phyloP scores from a whole-genome alignment of 106 monocot species.

The Amphibolis antarctica region DNA sequence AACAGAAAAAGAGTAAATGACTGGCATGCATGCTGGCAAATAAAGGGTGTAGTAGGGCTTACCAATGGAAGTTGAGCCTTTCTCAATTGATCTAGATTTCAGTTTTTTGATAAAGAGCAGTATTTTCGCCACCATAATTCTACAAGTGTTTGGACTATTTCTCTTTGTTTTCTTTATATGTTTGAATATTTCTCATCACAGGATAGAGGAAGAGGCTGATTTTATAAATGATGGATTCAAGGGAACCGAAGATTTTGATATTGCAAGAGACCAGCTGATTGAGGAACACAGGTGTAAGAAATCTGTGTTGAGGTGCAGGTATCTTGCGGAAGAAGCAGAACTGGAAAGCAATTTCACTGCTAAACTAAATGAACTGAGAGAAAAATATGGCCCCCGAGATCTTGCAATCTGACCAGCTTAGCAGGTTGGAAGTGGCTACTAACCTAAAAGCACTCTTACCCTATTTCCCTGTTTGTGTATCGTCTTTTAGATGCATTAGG shows the following conservation, averaged over 20 bases:
- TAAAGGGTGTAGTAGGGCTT: no score
- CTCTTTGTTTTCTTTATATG: background rate
- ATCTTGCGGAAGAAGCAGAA: constrained; percentile 50
- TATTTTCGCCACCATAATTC: background rate
- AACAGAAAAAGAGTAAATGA: no score
- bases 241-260: constrained; percentile 47
- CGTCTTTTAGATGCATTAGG: no score
- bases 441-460: no score
- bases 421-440: no score
- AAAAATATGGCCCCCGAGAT: constrained; percentile 21
- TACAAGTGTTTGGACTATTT: background rate
- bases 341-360: constrained; percentile 54
- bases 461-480: no score
- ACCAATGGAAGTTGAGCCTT: no score
- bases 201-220: constrained; percentile 32
- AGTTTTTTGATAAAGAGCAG: no score
- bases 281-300: constrained; percentile 35
- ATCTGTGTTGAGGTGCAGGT: constrained; percentile 32
- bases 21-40: no score
- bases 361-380: constrained; percentile 52
- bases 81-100: no score
- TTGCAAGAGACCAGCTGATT: constrained; percentile 46
- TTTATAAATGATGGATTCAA: constrained; percentile 54
- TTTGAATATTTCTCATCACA: constrained; percentile 6
- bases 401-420: background rate